These are phyloP conservation scores for Starmerella kuoi DNA, from an alignment of 805 yeast species.

Conservation along the genomic window DNA sequence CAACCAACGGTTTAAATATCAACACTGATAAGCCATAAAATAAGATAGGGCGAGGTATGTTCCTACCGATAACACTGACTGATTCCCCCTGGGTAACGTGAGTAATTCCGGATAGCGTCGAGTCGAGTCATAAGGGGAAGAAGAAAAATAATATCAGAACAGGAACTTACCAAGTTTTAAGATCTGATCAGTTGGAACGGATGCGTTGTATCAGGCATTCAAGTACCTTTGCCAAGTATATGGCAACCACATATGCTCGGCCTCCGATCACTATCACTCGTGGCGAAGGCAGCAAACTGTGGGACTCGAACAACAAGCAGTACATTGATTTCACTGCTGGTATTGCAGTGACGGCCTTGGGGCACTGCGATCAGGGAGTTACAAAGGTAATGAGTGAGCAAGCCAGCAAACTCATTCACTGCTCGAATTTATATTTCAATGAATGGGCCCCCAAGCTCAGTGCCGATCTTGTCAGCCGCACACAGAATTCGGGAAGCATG, in stretches of 20 bases:
- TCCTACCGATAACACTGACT: too few species aligned
- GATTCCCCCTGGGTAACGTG: too few species aligned
- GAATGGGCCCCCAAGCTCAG: conserved; percentile 73
- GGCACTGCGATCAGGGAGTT: conserved; percentile 70
- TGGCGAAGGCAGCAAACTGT: conserved; percentile 70
- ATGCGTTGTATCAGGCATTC: too few species aligned
- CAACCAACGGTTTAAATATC: too few species aligned
- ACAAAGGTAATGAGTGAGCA: conserved; percentile 63
- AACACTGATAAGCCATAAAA: too few species aligned
- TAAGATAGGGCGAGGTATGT: too few species aligned
- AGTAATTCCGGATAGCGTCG: too few species aligned
- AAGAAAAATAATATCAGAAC: too few species aligned
- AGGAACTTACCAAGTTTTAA: too few species aligned
- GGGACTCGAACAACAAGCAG: conserved; percentile 62
- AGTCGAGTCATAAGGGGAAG: too few species aligned
- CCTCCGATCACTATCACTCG: conserved; percentile 55
- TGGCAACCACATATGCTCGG: conserved; percentile 32
- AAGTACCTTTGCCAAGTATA: conserved; percentile 4
- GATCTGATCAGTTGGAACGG: too few species aligned
- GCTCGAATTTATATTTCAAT: conserved; percentile 77
- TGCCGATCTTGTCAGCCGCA: conserved; percentile 54
- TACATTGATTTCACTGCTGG: conserved; percentile 92
- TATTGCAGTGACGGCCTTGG: conserved; percentile 91
- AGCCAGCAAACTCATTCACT: conserved; percentile 59
- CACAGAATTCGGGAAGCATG: conserved; percentile 69